Percentiles rank a stretch among this genome's conserved stretches.
Evolutionary conservation across 768 basidiomycete species (phyloP).

Genomic region (Collybia nuda): DNA sequence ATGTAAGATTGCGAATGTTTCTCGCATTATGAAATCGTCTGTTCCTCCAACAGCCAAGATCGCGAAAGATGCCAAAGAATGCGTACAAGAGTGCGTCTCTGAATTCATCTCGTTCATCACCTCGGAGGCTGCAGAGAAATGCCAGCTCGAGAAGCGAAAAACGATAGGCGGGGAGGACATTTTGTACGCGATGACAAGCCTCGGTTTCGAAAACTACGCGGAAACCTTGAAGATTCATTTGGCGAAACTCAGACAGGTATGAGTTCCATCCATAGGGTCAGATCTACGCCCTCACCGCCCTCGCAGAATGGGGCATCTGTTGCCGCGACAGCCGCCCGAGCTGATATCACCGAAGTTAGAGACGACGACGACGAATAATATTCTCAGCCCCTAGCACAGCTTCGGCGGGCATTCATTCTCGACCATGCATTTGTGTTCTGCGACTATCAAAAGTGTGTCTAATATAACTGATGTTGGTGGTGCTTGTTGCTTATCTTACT

Average conservation of each 20-base stretch:
- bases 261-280: background rate
- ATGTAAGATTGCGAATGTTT: slow-evolving; percentile 93
- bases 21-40: slow-evolving; percentile 93
- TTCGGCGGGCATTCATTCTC: background rate
- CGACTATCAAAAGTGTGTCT: too few relatives aligned
- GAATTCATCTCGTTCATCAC: slow-evolving; percentile 99
- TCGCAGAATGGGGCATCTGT: slow-evolving; percentile 20
- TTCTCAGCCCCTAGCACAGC: background rate
- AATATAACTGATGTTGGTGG: too few relatives aligned
- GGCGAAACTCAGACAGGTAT: slow-evolving; percentile 82
- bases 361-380: slow-evolving; percentile 26
- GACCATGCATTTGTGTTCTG: too few relatives aligned
- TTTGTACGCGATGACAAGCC: slow-evolving; percentile 85
- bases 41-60: slow-evolving; percentile 93
- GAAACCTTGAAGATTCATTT: slow-evolving; percentile 92
- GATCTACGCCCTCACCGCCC: background rate
- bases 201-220: slow-evolving; percentile 95
- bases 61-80: slow-evolving; percentile 97
- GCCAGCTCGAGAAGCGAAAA: slow-evolving; percentile 93
- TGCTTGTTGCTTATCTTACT: background rate
- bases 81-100: slow-evolving; percentile 96
- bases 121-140: slow-evolving; percentile 94
- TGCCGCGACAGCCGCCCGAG: slow-evolving; percentile 13
- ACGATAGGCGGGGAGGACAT: slow-evolving; percentile 99
- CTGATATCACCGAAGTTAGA: slow-evolving; percentile 29